These are phyloP conservation scores for Aspergillus funiculosus DNA, from an alignment of 495 filamentous ascomycete species.

Conservation along the genomic window DNA sequence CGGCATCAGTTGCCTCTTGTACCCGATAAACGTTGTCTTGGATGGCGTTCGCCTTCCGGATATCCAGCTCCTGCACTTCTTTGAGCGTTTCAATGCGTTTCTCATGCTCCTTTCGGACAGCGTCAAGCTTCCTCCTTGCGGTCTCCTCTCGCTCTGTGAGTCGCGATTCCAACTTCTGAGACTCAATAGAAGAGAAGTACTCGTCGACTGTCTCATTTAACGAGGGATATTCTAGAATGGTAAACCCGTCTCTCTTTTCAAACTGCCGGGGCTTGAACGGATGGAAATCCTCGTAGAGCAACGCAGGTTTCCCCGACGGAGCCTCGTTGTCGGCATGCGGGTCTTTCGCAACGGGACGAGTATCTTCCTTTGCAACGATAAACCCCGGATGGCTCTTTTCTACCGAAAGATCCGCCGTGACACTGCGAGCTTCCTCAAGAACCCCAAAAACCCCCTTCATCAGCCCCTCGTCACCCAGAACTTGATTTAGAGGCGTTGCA, in stretches of 20 bases:
- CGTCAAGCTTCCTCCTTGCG: conserved; percentile 76
- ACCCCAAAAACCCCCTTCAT: conserved; percentile 57
- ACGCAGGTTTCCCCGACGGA: conserved; percentile 35
- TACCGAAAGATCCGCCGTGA: conserved; percentile 40
- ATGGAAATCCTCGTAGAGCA: conserved; percentile 92
- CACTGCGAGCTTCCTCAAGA: conserved; percentile 55
- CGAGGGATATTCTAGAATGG: conserved; percentile 67
- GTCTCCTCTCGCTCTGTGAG: conserved; percentile 73
- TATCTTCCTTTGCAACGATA: conserved; percentile 72
- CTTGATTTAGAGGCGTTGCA: conserved; percentile 55
- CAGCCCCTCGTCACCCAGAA: conserved; percentile 59
- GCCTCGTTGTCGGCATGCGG: conserved; percentile 27
- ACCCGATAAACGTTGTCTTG: conserved; percentile 84
- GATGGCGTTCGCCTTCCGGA: conserved; percentile 84
- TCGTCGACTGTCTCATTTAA: conserved; percentile 94
- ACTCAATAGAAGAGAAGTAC: conserved; percentile 94
- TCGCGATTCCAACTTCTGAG: conserved; percentile 80
- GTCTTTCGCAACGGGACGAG: conserved; percentile 25
- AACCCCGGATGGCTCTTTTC: conserved; percentile 55
- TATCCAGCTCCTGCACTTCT: conserved; percentile 70
- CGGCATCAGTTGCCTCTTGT: conserved; percentile 82
- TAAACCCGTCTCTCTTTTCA: conserved; percentile 54
- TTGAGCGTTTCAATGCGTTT: conserved; percentile 79
- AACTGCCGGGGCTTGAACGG: conserved; percentile 87
- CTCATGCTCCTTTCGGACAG: conserved; percentile 72